Base-by-base conservation (phyloP, 371 early-diverging fungal species). In the Neoconidiobolus thromboides region DNA sequence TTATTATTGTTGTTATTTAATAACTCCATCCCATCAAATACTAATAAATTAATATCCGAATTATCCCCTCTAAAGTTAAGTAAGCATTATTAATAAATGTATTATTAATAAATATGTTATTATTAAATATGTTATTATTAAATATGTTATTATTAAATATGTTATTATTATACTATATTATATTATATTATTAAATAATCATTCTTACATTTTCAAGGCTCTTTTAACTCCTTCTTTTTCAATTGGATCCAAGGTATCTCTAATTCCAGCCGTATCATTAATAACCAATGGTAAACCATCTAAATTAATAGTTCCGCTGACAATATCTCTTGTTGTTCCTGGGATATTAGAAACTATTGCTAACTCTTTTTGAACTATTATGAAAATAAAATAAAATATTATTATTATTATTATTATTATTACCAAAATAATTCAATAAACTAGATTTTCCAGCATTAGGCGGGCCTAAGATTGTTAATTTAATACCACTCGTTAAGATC, bases 381-480 rank as follows among this genome's bases (percentile, higher is more conserved):
- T 10, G 44, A 52, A 9, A 40, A 36, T 38, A 9, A 48, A 56
- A 1, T 10, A 43, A 15, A 40, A 39, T 3, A 9, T 7, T 36
- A 15, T 5, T 26, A 26, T 26, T 26, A 3, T 12, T 38, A 14
- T 4, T 49, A 7, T 43, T 15, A 48, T 26, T 15, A 46, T 44
- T 38, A 78, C 81, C 79, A 41, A 87, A 68, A 48, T 67, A 68
- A 61, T 89, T 89, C 0, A 89, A 63, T 38, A 89, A 67, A 3
- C 82, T 82, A 59, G 86, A 85, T 65, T 89, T 89, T 2, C 89
- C 89, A 5, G 84, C 84, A 64, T 89, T 89, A 0, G 87, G 86
- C 49, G 87, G 86, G 0, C 89, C 89, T 2, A 83, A 70, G 50
- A 89, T 80, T 1, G 86, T 76, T 41, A 85, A 72, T 39, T 79